These are phyloP conservation scores for Deuterostichococcus epilithicus DNA, from an alignment of 139 green algal genomes.

Conservation along the genomic window DNA sequence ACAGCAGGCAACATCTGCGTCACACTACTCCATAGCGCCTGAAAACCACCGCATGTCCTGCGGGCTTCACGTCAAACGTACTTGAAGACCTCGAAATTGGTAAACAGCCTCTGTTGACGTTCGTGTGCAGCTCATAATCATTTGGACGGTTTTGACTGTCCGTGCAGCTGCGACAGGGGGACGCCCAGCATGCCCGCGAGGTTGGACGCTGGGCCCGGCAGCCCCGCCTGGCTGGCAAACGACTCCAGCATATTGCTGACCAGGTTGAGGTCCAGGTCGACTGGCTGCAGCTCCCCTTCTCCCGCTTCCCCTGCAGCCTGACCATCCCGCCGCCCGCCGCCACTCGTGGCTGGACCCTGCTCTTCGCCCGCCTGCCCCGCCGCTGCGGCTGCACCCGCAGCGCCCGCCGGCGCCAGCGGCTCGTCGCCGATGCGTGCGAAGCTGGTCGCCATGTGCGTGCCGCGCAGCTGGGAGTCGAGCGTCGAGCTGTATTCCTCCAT, in stretches of 20 bases:
- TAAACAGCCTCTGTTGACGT: not conserved
- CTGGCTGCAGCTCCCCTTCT: conserved; percentile 25
- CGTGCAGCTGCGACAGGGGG: conserved; percentile 35
- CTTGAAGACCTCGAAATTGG: not conserved
- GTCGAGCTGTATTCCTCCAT: conserved; percentile 45
- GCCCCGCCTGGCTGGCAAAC: conserved; percentile 60
- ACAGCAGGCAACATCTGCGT: not conserved
- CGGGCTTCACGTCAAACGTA: not conserved
- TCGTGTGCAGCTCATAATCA: not conserved
- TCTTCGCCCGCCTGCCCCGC: not conserved
- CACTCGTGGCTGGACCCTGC: no score
- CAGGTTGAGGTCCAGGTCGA: conserved; percentile 76
- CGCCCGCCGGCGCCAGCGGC: not conserved
- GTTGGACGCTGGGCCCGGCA: conserved; percentile 73
- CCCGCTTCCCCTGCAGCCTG: not conserved
- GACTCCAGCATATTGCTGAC: conserved; percentile 68
- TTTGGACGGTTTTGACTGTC: not conserved
- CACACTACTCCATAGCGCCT: not conserved
- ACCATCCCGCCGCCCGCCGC: not conserved
- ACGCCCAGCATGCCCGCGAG: conserved; percentile 67
- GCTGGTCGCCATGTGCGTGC: conserved; percentile 27
- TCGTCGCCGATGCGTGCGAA: not conserved
- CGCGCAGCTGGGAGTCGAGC: conserved; percentile 47
- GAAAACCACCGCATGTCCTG: not conserved
- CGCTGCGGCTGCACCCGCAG: not conserved